Conservation (phyloP, 2,329 filamentous ascomycete genomes). For the Calonectria pteridis region DNA sequence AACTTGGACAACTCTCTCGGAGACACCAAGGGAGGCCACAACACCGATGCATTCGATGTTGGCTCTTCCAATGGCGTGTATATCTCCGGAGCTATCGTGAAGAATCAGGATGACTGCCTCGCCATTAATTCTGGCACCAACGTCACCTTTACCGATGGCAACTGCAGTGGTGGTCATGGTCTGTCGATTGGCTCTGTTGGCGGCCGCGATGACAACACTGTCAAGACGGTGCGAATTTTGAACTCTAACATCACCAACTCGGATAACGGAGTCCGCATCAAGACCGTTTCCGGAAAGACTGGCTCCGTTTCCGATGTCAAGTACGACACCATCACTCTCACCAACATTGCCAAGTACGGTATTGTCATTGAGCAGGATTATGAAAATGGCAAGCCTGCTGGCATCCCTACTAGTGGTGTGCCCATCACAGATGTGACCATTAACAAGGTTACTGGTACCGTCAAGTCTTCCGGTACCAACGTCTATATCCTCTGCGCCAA, state of each 20-base stretch:
- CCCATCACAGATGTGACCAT: slow-evolving; percentile 65
- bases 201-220: slow-evolving; percentile 64
- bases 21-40: slow-evolving; percentile 55
- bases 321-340: slow-evolving; percentile 58
- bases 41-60: slow-evolving; percentile 72
- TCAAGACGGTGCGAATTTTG: slow-evolving; percentile 63
- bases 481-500: slow-evolving; percentile 67
- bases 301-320: slow-evolving; percentile 58
- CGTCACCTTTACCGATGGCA: slow-evolving; percentile 59
- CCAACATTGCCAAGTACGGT: slow-evolving; percentile 56
- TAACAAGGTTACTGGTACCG: slow-evolving; percentile 57
- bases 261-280: slow-evolving; percentile 65
- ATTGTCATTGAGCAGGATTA: slow-evolving; percentile 60
- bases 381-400: slow-evolving; percentile 60
- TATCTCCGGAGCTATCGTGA: slow-evolving; percentile 65
- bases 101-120: slow-evolving; percentile 74
- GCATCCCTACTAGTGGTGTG: slow-evolving; percentile 61
- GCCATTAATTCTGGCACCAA: slow-evolving; percentile 67
- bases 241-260: slow-evolving; percentile 65
- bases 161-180: slow-evolving; percentile 60
- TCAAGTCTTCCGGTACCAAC: slow-evolving; percentile 53
- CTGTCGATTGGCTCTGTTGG: slow-evolving; percentile 59
- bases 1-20: slow-evolving; percentile 55
- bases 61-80: slow-evolving; percentile 61
- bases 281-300: slow-evolving; percentile 61